Base-by-base conservation (phyloP, 140 eudicot genomes). In the Anethum foeniculum region DNA sequence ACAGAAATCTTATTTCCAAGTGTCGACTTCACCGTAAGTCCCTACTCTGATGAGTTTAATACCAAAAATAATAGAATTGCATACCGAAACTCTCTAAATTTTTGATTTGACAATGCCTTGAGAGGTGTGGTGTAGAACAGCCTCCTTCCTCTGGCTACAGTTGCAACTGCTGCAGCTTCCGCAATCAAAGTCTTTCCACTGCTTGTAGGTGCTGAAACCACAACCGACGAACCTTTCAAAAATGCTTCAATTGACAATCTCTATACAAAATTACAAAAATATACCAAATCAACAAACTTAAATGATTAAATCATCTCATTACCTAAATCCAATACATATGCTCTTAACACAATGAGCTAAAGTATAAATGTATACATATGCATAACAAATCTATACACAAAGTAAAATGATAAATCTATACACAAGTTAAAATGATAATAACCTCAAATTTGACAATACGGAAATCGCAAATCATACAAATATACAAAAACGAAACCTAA, bases 151-250 rank as follows among this genome's bases (percentile, higher is more conserved):
- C 87, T 92, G 69, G 99, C 96, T 30, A 91, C 91, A 1, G 98
- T 93, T 46, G 99, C 99, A 81, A 91, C 98, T 23, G 98, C 99
- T 52, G 99, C 99, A 85, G 97, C 91, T 86, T 96, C 99, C 16
- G 99, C 99, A 79, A 93, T 93, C 84, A 96, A 87, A 12, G 99
- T 96, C 85, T 96, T 96, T 71, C 99, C 99, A 64, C 98, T 91
- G 87, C 99, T 96, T n/a, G 99, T 96, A 18, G 99, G 99, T 64
- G 99, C 99, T 67, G 99, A 96, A 83, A 96, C 99, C 73, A 96
- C 99, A 80, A 96, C 93, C 23, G 99, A 96, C 32, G 98, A 96
- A 77, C 98, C 99, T 85, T 88, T 88, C 83, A 96, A 79, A 84
- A 96, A 96, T 80, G 99, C 99, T 91, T 93, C 84, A 80, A 95